Evolutionary conservation across 2,329 filamentous ascomycete species (phyloP).

Genomic region (Penicillium aurantiogriseum): DNA sequence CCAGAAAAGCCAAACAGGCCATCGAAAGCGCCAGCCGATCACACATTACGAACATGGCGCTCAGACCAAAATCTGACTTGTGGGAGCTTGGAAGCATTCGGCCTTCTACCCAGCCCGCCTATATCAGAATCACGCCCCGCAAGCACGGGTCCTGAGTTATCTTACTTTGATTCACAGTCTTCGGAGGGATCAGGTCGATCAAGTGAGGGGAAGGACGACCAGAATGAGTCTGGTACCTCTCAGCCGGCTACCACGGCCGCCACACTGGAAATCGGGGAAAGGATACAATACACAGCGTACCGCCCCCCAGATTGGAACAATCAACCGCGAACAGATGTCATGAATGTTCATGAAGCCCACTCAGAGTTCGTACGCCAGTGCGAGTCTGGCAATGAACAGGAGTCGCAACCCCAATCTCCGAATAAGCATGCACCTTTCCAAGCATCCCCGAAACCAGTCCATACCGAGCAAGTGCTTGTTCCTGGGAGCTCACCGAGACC

Average conservation of each 20-base stretch:
- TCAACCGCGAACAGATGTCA: constrained; percentile 17
- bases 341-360: constrained; percentile 36
- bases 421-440: constrained; percentile 12
- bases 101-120: constrained; percentile 39
- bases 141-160: constrained; percentile 27
- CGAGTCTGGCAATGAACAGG: constrained; percentile 18
- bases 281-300: constrained; percentile 17
- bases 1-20: constrained; percentile 20
- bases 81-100: constrained; percentile 33
- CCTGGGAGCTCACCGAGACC: constrained; percentile 22
- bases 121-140: constrained; percentile 35
- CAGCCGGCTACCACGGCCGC: neutral
- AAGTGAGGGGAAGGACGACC: neutral
- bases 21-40: constrained; percentile 23
- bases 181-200: neutral
- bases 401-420: constrained; percentile 7
- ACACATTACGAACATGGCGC: constrained; percentile 35
- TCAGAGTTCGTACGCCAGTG: constrained; percentile 33
- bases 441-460: constrained; percentile 6
- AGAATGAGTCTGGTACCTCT: no score
- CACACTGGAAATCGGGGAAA: constrained; percentile 1
- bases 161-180: constrained; percentile 28
- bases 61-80: constrained; percentile 38
- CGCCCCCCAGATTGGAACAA: constrained; percentile 16
- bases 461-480: neutral